Conservation (phyloP, 1,284 basidiomycete genomes). For the Porodaedalea pini region DNA sequence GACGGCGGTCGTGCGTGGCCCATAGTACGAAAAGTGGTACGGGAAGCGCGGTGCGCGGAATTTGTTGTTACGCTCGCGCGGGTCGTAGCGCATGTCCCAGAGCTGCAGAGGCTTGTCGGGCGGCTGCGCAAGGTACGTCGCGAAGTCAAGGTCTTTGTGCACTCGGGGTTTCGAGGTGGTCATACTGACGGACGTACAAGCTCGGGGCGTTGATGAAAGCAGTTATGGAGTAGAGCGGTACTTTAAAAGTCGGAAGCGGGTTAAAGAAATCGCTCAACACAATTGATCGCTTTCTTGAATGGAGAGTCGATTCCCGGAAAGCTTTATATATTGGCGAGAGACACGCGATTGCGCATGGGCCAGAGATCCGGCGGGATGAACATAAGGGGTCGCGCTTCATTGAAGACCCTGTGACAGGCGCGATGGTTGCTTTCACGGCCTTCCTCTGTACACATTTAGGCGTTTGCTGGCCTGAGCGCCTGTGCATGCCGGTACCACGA, state of each 20-base stretch:
- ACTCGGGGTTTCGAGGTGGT: conserved; percentile 14
- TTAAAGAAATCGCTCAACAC: background rate
- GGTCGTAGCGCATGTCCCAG: conserved; percentile 20
- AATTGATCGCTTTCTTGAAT: background rate
- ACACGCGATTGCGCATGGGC: background rate
- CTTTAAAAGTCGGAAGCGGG: background rate
- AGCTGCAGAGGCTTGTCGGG: background rate
- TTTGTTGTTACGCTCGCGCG: conserved; percentile 8
- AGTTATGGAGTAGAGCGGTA: background rate
- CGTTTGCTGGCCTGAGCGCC: background rate
- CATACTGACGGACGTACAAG: background rate
- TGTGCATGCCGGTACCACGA: too few species aligned
- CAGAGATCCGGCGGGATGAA: background rate
- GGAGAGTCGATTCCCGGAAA: background rate
- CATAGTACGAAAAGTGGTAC: conserved; percentile 15
- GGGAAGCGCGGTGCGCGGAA: conserved; percentile 13
- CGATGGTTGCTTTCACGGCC: conserved; percentile 3
- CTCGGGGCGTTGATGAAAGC: background rate
- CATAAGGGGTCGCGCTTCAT: background rate
- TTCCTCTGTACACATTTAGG: background rate
- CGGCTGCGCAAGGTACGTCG: background rate
- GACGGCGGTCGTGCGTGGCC: conserved; percentile 8
- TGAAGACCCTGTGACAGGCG: background rate
- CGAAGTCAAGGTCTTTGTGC: conserved; percentile 16
- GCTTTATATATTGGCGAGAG: conserved; percentile 1